Conservation (phyloP, 495 filamentous ascomycete species). For the Chlorociboria aeruginascens region DNA sequence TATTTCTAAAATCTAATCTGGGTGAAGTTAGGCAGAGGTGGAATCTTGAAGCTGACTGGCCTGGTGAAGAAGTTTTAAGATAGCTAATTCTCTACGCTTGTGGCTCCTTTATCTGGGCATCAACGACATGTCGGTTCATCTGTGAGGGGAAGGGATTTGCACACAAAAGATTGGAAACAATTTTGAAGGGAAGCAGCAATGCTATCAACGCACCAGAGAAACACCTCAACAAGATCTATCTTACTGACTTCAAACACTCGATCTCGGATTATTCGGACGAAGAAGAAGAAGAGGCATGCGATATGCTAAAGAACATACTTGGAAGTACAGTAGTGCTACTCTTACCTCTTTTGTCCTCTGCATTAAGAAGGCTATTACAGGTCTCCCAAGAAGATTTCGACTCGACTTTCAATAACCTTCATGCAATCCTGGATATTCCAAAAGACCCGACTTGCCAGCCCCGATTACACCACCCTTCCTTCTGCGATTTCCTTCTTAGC, state of each 20-base stretch:
- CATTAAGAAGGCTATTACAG: constrained; percentile 3
- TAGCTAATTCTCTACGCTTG: constrained; percentile 1
- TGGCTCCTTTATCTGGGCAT: constrained; percentile 2
- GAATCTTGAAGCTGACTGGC: neutral
- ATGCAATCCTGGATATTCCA: constrained; percentile 19
- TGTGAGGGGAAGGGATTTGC: neutral
- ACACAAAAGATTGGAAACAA: neutral
- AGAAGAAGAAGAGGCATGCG: constrained; percentile 5
- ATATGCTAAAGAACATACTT: constrained; percentile 8
- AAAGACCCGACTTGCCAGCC: constrained; percentile 19
- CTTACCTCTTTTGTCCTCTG: constrained; percentile 5
- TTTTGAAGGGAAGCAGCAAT: neutral
- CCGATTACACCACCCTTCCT: constrained; percentile 35
- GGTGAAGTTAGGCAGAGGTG: constrained; percentile 1
- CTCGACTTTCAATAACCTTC: constrained; percentile 6
- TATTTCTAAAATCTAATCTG: constrained; percentile 2
- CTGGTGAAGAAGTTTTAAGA: neutral
- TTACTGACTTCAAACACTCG: neutral
- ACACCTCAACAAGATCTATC: neutral
- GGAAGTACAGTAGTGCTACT: constrained; percentile 5
- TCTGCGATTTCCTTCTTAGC: constrained; percentile 40
- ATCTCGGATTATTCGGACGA: constrained; percentile 4
- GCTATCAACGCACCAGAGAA: neutral
- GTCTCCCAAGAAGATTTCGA: constrained; percentile 27
- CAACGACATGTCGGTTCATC: neutral